phyloP scores from a whole-genome alignment of 495 filamentous ascomycete species.

The Penicillium waksmanii region DNA sequence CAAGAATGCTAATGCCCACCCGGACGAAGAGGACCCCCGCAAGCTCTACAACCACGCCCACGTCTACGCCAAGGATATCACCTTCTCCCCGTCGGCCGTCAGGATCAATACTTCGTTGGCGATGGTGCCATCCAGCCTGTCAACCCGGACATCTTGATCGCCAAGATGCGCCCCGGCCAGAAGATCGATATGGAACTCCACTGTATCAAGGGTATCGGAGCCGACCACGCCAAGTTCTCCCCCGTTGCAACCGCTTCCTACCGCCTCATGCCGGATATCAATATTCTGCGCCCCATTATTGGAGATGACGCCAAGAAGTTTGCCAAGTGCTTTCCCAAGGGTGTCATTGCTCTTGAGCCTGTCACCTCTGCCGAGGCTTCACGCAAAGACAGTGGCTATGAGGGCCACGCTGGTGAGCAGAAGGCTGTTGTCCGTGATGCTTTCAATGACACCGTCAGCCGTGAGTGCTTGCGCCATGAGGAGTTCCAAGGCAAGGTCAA shows the following conservation, averaged over 20 bases:
- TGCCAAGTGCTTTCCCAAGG: slow-evolving; percentile 82
- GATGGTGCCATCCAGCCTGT: slow-evolving; percentile 70
- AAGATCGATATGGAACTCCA: slow-evolving; percentile 81
- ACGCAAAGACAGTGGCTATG: slow-evolving; percentile 63
- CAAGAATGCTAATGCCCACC: slow-evolving; percentile 68
- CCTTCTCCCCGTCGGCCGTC: slow-evolving; percentile 75
- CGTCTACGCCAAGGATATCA: slow-evolving; percentile 83
- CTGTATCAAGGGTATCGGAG: slow-evolving; percentile 90
- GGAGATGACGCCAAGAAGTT: slow-evolving; percentile 90
- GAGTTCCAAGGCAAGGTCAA: slow-evolving; percentile 96
- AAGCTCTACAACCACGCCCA: slow-evolving; percentile 83
- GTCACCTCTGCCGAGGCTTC: slow-evolving; percentile 70
- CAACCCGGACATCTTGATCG: slow-evolving; percentile 91
- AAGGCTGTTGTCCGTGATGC: slow-evolving; percentile 86
- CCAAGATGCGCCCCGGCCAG: slow-evolving; percentile 92
- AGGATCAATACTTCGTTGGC: slow-evolving; percentile 67
- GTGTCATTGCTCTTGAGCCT: slow-evolving; percentile 80
- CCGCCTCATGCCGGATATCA: slow-evolving; percentile 84
- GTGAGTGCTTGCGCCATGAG: slow-evolving; percentile 87
- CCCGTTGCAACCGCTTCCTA: slow-evolving; percentile 95
- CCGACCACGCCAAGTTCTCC: slow-evolving; percentile 96
- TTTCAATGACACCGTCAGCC: slow-evolving; percentile 87
- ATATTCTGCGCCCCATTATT: slow-evolving; percentile 78
- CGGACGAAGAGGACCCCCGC: slow-evolving; percentile 74
- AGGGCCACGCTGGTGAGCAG: slow-evolving; percentile 70